phyloP scores from a whole-genome alignment of 2,329 filamentous ascomycete genomes.

The Fusarium pseudocircinatum region DNA sequence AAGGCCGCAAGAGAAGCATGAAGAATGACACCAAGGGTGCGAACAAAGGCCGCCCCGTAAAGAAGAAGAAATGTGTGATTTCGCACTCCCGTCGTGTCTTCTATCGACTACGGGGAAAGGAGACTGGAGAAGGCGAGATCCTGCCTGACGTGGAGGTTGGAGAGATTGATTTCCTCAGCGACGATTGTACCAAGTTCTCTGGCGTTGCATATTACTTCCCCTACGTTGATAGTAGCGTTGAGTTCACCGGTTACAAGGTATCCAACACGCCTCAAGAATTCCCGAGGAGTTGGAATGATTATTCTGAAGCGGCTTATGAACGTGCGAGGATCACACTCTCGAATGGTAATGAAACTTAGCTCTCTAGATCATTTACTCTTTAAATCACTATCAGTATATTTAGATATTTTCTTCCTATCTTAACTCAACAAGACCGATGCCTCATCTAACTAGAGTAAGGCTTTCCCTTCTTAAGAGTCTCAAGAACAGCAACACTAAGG shows the following conservation, averaged over 20 bases:
- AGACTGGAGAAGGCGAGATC: neutral
- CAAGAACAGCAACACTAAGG: conserved; percentile 65
- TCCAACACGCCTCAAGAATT: neutral
- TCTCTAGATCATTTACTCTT: neutral
- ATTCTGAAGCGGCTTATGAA: neutral
- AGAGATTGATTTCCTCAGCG: neutral
- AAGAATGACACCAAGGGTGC: neutral
- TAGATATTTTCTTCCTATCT: fast-evolving
- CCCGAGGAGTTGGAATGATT: fast-evolving
- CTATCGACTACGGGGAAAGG: neutral
- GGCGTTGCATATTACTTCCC: neutral
- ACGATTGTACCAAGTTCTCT: neutral
- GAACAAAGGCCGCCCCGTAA: neutral
- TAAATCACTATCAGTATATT: neutral
- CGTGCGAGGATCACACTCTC: neutral
- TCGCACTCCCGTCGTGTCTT: neutral
- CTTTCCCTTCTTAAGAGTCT: conserved; percentile 47
- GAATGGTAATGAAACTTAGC: fast-evolving
- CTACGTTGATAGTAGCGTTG: fast-evolving
- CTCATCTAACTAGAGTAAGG: neutral
- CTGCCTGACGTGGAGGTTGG: no score
- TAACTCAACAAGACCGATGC: fast-evolving
- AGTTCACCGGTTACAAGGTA: fast-evolving
- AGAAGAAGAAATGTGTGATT: neutral
- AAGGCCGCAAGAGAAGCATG: neutral